Percentiles rank a stretch among this genome's conserved stretches.
Evolutionary conservation across 805 yeast genomes (phyloP).

Genomic region (Kluyveromyces wickerhamii): DNA sequence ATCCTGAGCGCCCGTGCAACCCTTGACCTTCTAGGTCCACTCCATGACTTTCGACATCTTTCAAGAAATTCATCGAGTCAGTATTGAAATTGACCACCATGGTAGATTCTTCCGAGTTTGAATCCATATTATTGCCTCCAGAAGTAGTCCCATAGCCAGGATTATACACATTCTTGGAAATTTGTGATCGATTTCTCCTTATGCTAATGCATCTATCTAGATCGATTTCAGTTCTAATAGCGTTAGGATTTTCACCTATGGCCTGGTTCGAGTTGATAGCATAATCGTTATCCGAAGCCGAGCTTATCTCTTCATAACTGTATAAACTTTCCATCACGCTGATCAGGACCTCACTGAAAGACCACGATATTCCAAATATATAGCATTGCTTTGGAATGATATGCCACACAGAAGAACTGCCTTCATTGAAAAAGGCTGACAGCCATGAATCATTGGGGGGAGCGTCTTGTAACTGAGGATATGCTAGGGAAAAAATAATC

Average conservation of each 20-base stretch:
- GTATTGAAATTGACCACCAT: constrained; percentile 11
- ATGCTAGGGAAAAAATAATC: constrained; percentile 32
- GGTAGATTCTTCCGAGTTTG: constrained; percentile 5
- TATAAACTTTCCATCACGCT: constrained; percentile 21
- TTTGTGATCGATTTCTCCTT: constrained; percentile 29
- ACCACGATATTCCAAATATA: constrained; percentile 33
- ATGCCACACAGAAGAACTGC: constrained; percentile 27
- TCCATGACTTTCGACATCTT: constrained; percentile 8
- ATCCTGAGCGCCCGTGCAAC: neutral
- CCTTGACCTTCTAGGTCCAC: neutral
- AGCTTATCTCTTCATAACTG: constrained; percentile 20
- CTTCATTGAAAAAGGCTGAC: too few relatives aligned
- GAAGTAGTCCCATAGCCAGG: constrained; percentile 3
- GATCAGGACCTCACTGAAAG: constrained; percentile 28
- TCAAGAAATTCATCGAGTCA: constrained; percentile 11
- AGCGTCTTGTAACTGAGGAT: constrained; percentile 32
- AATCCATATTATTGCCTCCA: constrained; percentile 2
- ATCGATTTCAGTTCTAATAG: constrained; percentile 27
- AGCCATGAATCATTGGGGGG: constrained; percentile 7
- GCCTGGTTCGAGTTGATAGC: constrained; percentile 3
- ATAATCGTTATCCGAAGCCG: constrained; percentile 5
- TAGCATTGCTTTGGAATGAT: constrained; percentile 35
- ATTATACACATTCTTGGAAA: constrained; percentile 26
- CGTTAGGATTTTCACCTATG: constrained; percentile 11
- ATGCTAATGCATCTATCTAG: constrained; percentile 32